These are phyloP conservation scores for Pythium scleroteichum DNA, from an alignment of 352 stramenopile species.

Conservation along the genomic window DNA sequence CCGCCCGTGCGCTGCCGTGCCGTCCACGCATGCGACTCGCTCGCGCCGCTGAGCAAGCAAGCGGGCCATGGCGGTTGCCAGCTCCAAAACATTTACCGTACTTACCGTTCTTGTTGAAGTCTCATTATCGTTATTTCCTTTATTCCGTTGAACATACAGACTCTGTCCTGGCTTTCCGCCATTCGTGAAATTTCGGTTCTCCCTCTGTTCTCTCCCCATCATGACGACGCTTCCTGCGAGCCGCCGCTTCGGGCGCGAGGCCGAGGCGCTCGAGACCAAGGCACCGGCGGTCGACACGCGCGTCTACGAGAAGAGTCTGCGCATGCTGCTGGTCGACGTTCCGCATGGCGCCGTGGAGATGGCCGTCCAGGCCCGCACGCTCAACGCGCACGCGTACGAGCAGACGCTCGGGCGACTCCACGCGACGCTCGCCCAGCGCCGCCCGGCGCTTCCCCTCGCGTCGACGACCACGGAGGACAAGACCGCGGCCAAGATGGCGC, in stretches of 20 bases:
- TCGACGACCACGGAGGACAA: not conserved
- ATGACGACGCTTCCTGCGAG: conserved; percentile 15
- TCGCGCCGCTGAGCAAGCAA: too few relatives aligned
- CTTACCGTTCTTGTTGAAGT: conserved; percentile 2
- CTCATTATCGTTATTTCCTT: conserved; percentile 9
- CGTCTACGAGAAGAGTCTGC: conserved; percentile 21
- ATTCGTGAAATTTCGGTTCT: conserved; percentile 8
- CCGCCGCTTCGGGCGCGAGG: conserved; percentile 9
- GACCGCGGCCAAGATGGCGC: conserved; percentile 1
- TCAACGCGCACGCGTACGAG: conserved; percentile 17
- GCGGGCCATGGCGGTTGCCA: too few relatives aligned
- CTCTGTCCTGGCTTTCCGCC: not conserved
- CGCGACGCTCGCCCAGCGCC: conserved; percentile 9
- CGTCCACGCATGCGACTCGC: too few relatives aligned
- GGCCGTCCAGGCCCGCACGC: not conserved
- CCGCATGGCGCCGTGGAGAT: conserved; percentile 17
- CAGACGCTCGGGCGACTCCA: conserved; percentile 20
- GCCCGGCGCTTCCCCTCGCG: not conserved
- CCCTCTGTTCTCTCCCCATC: not conserved
- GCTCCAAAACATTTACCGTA: conserved; percentile 1
- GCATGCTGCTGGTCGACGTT: conserved; percentile 24
- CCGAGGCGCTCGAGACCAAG: not conserved
- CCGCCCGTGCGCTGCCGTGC: too few relatives aligned
- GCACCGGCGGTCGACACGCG: conserved; percentile 9
- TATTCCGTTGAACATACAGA: not conserved